Evolutionary conservation across 257 asterid genomes (phyloP), one percentile per base, ranked within the genome.

Genomic region (Solanum piurae): DNA sequence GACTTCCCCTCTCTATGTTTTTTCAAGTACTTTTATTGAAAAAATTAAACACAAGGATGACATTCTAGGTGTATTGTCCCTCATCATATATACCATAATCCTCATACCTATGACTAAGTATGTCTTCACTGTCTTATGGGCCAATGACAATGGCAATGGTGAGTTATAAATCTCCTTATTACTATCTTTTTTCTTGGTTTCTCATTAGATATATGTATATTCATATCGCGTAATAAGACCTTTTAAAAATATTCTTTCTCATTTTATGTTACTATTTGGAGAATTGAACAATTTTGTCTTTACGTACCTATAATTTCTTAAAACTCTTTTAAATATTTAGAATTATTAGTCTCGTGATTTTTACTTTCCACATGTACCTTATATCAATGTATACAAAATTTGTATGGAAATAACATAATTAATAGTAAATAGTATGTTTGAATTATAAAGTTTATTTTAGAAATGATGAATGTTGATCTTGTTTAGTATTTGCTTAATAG

Each of bases 111-210:
- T 94, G 94, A 80, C 93, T 93, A 95, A 95, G 69, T 95, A 95
- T 73, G 95, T 94, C 40, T 90, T 91, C 87, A 86, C 94, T 11
- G 98, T 95, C 86, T 86, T 95, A 88, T 86, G 94, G 92, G 98
- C 98, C 14, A 95, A 95, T 18, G 97, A 94, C 92, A 90, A 95
- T 20, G 98, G 98, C 1, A 95, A 95, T 58, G 98, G 98, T 95
- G 12, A 52, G 91, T 64, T 55, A n/a, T 40, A 7, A 33, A 62
- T 62, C 2, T 62, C 34, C 73, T 66, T n/a, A 7, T 7, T 58
- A 18, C 34, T 66, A 25, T 25, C 1, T 25, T 52, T 11, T 23
- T 42, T 42, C 5, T 64, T 25, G 4, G 13, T 4, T 66, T 25
- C 8, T 12, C 18, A 5, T 0, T 3, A 6, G 18, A 64, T 64